phyloP scores from a whole-genome alignment of 345 rosid species.

The Arabidopsis thaliana region DNA sequence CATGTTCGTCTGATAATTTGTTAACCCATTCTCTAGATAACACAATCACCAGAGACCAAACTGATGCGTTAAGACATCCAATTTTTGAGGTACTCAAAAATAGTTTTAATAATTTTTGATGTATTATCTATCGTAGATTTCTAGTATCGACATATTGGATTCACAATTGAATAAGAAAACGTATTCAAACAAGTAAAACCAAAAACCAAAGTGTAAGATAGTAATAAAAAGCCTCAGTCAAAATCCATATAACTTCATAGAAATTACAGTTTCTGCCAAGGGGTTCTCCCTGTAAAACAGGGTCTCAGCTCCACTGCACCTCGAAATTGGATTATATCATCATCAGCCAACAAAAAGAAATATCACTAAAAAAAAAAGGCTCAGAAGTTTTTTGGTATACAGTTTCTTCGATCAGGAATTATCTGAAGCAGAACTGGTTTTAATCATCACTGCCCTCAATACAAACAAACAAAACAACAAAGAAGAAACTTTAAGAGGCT shows the following conservation, averaged over 20 bases:
- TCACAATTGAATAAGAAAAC: background rate
- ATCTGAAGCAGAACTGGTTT: slow-evolving; percentile 97
- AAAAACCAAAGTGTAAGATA: background rate
- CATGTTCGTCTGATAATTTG: too few relatives aligned
- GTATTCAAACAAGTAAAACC: background rate
- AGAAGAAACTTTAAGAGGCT: slow-evolving; percentile 43
- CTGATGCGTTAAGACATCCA: too few relatives aligned
- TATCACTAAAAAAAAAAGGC: slow-evolving; percentile 46
- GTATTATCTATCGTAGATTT: too few relatives aligned
- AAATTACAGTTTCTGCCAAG: slow-evolving; percentile 55
- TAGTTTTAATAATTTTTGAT: too few relatives aligned
- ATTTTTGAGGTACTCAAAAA: too few relatives aligned
- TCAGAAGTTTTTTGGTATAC: slow-evolving; percentile 54
- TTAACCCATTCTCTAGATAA: too few relatives aligned
- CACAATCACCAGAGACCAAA: too few relatives aligned
- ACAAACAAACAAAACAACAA: too few relatives aligned
- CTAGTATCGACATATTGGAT: too few relatives aligned
- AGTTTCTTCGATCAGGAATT: slow-evolving; percentile 89
- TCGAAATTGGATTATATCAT: slow-evolving; percentile 55
- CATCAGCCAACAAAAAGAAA: slow-evolving; percentile 28
- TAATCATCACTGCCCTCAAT: slow-evolving; percentile 55
- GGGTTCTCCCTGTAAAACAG: slow-evolving; percentile 64
- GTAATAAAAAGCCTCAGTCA: slow-evolving; percentile 47
- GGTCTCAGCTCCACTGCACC: slow-evolving; percentile 66
- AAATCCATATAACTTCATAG: slow-evolving; percentile 48